A percentile compares a stretch with the other conserved stretches of the same genome.
phyloP scores from a whole-genome alignment of 805 yeast species.

The Nakazawaea populi region DNA sequence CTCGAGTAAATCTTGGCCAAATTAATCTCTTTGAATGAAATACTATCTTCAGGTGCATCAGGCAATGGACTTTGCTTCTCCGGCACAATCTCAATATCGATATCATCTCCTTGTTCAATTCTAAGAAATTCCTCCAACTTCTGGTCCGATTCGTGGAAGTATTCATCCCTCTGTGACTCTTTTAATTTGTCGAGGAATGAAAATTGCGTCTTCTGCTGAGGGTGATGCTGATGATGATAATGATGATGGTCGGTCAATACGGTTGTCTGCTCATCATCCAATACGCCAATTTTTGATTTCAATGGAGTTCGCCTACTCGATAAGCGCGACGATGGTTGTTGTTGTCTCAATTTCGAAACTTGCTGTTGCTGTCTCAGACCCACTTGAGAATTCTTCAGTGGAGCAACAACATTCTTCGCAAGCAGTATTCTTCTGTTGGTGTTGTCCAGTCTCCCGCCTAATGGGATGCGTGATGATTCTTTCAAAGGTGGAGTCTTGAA shows the following conservation, averaged over 20 bases:
- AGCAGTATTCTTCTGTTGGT: neutral
- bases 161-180: neutral
- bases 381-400: neutral
- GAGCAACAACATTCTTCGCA: neutral
- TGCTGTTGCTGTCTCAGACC: neutral
- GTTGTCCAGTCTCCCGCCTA: neutral
- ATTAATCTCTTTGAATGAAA: slow-evolving; percentile 7
- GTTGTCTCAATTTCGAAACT: neutral
- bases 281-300: neutral
- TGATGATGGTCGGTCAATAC: too few species aligned
- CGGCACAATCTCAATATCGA: slow-evolving; percentile 4
- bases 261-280: neutral
- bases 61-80: neutral
- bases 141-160: neutral
- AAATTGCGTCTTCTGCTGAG: too few species aligned
- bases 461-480: neutral
- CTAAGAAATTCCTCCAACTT: slow-evolving; percentile 6
- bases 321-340: neutral
- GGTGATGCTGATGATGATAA: too few species aligned
- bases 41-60: slow-evolving; percentile 8
- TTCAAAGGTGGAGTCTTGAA: slow-evolving; percentile 8
- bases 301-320: neutral
- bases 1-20: neutral
- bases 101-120: slow-evolving; percentile 1
- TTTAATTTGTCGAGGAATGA: neutral